Base-by-base conservation (phyloP, 371 early-diverging fungal genomes). In the Rhizopus arrhizus region DNA sequence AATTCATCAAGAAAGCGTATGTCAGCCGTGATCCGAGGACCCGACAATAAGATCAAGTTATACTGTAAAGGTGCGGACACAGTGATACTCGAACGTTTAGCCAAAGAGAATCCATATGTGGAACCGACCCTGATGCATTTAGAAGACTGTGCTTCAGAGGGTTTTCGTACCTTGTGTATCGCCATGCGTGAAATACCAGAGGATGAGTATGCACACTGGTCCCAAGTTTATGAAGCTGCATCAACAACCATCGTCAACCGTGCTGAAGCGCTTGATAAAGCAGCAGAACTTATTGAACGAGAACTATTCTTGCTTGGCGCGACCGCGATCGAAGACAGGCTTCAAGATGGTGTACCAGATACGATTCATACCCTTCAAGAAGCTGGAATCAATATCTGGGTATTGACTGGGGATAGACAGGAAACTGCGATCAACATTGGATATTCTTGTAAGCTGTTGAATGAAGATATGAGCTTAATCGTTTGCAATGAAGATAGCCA, bases 11-110 rank as follows among this genome's bases (percentile, higher is more conserved):
- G 99, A 43, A 98, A 98, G 72, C 87, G 99, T 54, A 97, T 98
- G 99, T 93, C 94, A 5, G 88, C 92, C 4, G 78, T 98, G 22
- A 80, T 96, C 11, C 85, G 93, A 11, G 82, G 84, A 42, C 92
- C 95, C 0, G 91, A 95, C 58, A 94, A 94, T 34, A 84, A 87
- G 55, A 91, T 98, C 64, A 90, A 91, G 65, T 75, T 98, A 50
- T 95, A 91, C 76, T 91, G 91, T 69, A 99, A 99, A 75, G 99
- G 99, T 35, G 98, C 99, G 9, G 99, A 99, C 75, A 93, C 96
- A 0, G 96, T 97, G 29, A 97, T 98, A 68, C 72, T 95, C 29
- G 99, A 99, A 75, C 82, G 97, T 34, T 71, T 98, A 50, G 84
- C 80, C 3, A 70, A 80, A 8, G 75, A 82, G 46, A 89, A 88